These are phyloP conservation scores for Trichoderma parareesei DNA, from an alignment of 495 filamentous ascomycete genomes.

Conservation along the genomic window DNA sequence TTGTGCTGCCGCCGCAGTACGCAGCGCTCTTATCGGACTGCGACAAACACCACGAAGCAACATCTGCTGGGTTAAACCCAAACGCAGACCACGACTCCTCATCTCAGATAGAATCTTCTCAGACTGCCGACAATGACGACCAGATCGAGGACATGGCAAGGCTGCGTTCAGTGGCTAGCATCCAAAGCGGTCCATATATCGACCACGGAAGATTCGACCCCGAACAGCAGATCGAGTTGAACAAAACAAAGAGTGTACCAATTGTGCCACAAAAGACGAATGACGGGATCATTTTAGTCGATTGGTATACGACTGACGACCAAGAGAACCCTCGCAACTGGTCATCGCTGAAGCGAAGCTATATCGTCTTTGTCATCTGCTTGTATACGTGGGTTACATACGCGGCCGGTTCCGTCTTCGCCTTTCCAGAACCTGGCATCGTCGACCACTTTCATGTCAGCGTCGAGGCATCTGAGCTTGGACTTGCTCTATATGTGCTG, in stretches of 20 bases:
- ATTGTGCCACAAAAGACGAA: not conserved
- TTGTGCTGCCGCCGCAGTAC: not conserved
- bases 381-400: not conserved
- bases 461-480: conserved; percentile 2
- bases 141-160: not conserved
- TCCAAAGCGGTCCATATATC: not conserved
- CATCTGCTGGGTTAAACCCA: not conserved
- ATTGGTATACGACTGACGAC: conserved; percentile 4
- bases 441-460: not conserved
- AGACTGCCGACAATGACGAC: not conserved
- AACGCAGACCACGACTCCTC: not conserved
- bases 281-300: not conserved
- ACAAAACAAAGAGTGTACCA: not conserved
- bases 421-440: not conserved
- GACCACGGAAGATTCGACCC: not conserved
- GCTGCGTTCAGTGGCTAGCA: not conserved
- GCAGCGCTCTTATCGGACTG: not conserved
- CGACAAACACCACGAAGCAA: not conserved
- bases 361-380: not conserved
- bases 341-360: not conserved
- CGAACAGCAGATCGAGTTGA: not conserved
- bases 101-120: not conserved
- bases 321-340: not conserved
- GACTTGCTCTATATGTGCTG: not conserved
- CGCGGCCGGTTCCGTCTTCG: not conserved